Evolutionary conservation across 163 green algal genomes (phyloP).

Genomic region (Scenedesmus sp.): DNA sequence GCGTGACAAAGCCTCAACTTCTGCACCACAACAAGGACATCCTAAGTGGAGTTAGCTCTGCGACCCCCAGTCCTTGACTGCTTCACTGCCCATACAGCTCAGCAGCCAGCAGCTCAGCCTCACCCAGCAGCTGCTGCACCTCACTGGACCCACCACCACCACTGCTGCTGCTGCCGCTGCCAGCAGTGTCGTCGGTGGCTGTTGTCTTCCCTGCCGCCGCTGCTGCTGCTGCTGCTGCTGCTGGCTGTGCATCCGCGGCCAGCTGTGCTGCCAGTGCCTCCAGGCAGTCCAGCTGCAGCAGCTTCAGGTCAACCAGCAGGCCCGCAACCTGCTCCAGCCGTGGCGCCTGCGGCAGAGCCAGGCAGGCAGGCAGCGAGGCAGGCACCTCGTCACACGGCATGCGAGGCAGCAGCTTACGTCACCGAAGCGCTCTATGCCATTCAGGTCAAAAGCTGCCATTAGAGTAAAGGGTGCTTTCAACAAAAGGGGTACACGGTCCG

Average conservation of each 20-base stretch:
- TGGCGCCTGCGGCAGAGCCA: not conserved
- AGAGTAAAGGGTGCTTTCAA: too few relatives aligned
- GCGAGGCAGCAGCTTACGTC: too few relatives aligned
- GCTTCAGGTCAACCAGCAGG: constrained; percentile 53
- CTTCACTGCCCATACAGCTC: constrained; percentile 40
- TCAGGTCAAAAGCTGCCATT: too few relatives aligned
- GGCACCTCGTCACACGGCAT: too few relatives aligned
- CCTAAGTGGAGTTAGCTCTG: too few relatives aligned
- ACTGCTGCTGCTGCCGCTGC: constrained; percentile 33
- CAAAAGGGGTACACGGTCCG: too few relatives aligned
- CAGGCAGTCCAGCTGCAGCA: constrained; percentile 52
- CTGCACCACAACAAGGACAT: too few relatives aligned
- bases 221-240: constrained; percentile 2
- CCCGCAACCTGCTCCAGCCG: constrained; percentile 27
- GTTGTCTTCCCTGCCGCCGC: not conserved
- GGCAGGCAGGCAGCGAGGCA: too few relatives aligned
- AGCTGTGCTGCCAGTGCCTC: constrained; percentile 43
- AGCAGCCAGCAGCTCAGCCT: constrained; percentile 46
- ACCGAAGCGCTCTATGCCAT: too few relatives aligned
- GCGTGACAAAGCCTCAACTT: too few relatives aligned
- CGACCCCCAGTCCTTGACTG: too few relatives aligned
- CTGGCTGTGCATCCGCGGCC: not conserved
- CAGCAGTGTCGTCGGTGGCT: not conserved
- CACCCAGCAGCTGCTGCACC: constrained; percentile 38
- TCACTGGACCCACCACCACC: constrained; percentile 9